These are phyloP conservation scores for Orbilia javanica DNA, from an alignment of 2,329 filamentous ascomycete genomes.

Conservation along the genomic window DNA sequence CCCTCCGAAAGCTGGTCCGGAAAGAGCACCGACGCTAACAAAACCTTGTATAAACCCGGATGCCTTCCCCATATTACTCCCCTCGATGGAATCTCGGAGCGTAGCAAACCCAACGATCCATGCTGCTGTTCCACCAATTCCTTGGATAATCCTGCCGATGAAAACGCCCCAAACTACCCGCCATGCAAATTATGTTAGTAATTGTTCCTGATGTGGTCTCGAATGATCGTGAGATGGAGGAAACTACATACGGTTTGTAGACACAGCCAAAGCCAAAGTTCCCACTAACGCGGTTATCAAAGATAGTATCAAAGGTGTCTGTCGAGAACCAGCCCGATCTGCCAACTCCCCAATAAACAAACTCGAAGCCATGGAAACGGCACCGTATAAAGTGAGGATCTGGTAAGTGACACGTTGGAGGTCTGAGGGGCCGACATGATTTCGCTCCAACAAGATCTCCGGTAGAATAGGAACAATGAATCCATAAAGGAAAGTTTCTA, in stretches of 20 bases:
- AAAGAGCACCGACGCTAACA: conserved; percentile 62
- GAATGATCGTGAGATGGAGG: too few relatives aligned
- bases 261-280: conserved; percentile 70
- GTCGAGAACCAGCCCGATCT: conserved; percentile 70
- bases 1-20: conserved; percentile 63
- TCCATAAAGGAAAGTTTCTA: conserved; percentile 70
- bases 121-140: conserved; percentile 62
- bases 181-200: not conserved
- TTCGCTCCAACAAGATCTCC: conserved; percentile 68
- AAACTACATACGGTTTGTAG: conserved; percentile 60
- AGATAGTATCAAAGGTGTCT: conserved; percentile 72
- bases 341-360: conserved; percentile 71
- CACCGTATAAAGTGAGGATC: conserved; percentile 71
- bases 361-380: conserved; percentile 69
- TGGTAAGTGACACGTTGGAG: conserved; percentile 70
- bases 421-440: conserved; percentile 68
- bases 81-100: conserved; percentile 62
- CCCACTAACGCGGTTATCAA: conserved; percentile 70
- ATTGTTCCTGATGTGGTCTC: not conserved
- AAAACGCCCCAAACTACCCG: conserved; percentile 60
- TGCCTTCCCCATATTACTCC: conserved; percentile 62
- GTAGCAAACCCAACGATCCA: conserved; percentile 64
- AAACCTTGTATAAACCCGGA: conserved; percentile 62
- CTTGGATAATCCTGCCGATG: conserved; percentile 63
- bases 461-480: conserved; percentile 71